Percentiles rank a stretch among this genome's conserved stretches.
phyloP scores from a whole-genome alignment of 345 rosid genomes.

The Leavenworthia alabamica region DNA sequence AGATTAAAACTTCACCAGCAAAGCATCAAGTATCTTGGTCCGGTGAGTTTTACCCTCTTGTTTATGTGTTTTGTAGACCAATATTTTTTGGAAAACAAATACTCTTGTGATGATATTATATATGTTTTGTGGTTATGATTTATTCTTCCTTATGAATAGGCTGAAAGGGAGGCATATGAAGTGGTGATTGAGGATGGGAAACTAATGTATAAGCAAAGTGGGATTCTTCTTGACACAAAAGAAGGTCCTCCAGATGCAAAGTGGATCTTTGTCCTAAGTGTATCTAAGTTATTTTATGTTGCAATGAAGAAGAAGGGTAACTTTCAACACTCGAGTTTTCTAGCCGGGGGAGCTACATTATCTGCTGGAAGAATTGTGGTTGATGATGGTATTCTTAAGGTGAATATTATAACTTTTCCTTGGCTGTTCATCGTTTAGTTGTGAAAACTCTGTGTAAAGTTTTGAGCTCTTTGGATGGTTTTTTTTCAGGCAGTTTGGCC shows the following conservation, averaged over 20 bases:
- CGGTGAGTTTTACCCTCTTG: slow-evolving; percentile 46
- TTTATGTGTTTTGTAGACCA: slow-evolving; percentile 4
- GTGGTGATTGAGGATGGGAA: slow-evolving; percentile 47
- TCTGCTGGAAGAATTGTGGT: slow-evolving; percentile 81
- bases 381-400: slow-evolving; percentile 61
- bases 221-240: slow-evolving; percentile 49
- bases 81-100: not conserved
- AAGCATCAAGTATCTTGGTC: slow-evolving; percentile 92
- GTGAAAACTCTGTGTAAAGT: slow-evolving; percentile 8
- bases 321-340: slow-evolving; percentile 89
- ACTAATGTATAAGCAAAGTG: slow-evolving; percentile 50
- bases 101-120: not conserved
- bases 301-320: slow-evolving; percentile 72
- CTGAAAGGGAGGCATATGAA: slow-evolving; percentile 60
- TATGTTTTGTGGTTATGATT: not conserved
- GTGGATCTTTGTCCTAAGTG: slow-evolving; percentile 90
- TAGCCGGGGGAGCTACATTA: slow-evolving; percentile 88
- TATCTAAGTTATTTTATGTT: slow-evolving; percentile 57
- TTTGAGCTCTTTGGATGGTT: slow-evolving; percentile 14
- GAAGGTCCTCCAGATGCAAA: slow-evolving; percentile 54
- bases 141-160: slow-evolving; percentile 32
- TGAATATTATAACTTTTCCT: slow-evolving; percentile 12
- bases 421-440: not conserved
- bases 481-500: slow-evolving; percentile 81
- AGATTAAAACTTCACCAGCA: slow-evolving; percentile 74